Evolutionary conservation across 306 rosid species (phyloP).

Genomic region (Hippophae rhamnoides): DNA sequence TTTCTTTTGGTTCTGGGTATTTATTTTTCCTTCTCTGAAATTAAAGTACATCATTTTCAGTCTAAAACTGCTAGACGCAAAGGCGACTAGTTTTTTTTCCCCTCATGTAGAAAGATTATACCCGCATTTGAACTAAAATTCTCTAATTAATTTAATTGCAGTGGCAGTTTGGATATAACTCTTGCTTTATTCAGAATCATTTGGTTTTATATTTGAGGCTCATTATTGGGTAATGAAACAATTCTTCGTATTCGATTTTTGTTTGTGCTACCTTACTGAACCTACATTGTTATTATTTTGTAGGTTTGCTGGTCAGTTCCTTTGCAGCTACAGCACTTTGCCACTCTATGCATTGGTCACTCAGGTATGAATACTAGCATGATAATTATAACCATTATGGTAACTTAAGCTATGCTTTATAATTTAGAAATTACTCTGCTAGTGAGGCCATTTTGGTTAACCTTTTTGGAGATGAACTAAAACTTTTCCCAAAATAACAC

Average conservation of each 20-base stretch:
- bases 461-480: too few relatives aligned
- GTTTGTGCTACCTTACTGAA: neutral
- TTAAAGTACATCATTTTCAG: neutral
- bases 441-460: too few relatives aligned
- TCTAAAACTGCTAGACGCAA: too few relatives aligned
- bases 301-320: slow-evolving; percentile 87
- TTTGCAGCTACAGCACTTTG: slow-evolving; percentile 96
- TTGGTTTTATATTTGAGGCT: slow-evolving; percentile 68
- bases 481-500: too few relatives aligned
- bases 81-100: too few relatives aligned
- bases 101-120: too few relatives aligned
- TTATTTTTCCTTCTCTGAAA: slow-evolving; percentile 22
- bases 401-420: too few relatives aligned
- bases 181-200: slow-evolving; percentile 80
- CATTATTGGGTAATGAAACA: slow-evolving; percentile 68
- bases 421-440: too few relatives aligned
- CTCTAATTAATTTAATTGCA: slow-evolving; percentile 32
- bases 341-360: slow-evolving; percentile 95
- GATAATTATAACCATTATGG: too few relatives aligned
- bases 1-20: slow-evolving; percentile 99
- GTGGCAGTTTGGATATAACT: slow-evolving; percentile 94
- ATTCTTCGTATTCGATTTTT: neutral
- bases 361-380: slow-evolving; percentile 40
- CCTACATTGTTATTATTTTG: slow-evolving; percentile 7
- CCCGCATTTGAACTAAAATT: slow-evolving; percentile 16